Conservation (phyloP, 495 filamentous ascomycete species). For the Hypoxylon crocopeplum region DNA sequence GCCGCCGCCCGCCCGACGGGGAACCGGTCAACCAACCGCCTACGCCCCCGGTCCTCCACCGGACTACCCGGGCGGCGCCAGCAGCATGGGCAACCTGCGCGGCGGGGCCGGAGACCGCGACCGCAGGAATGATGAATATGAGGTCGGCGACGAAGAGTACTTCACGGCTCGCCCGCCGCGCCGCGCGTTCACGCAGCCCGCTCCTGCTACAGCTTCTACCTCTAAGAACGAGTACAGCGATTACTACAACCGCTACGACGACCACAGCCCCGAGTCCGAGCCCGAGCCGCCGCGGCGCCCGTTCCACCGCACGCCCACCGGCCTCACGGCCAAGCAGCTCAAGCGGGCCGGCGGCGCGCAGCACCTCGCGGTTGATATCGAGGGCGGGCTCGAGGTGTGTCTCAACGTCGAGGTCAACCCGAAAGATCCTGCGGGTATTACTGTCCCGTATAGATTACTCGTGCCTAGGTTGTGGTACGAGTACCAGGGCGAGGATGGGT, state of each 20-base stretch:
- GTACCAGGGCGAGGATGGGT: conserved; percentile 44
- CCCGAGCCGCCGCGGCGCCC: conserved; percentile 40
- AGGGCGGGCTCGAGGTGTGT: conserved; percentile 81
- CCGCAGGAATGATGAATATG: conserved; percentile 42
- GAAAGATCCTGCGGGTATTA: conserved; percentile 86
- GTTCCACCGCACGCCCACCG: conserved; percentile 78
- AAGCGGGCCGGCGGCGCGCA: conserved; percentile 32
- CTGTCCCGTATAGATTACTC: conserved; percentile 82
- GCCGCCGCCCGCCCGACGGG: conserved; percentile 12
- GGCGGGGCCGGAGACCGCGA: conserved; percentile 44
- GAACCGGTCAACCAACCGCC: neutral
- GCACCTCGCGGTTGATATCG: conserved; percentile 63
- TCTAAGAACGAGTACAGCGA: neutral
- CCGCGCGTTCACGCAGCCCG: conserved; percentile 35
- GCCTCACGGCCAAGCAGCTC: conserved; percentile 67
- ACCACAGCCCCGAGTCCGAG: conserved; percentile 1
- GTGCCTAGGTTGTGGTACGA: conserved; percentile 76
- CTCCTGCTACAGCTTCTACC: neutral
- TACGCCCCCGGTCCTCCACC: neutral
- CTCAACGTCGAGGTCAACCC: conserved; percentile 87
- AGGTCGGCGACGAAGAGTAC: conserved; percentile 52
- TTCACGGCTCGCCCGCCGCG: conserved; percentile 48
- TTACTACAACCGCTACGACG: neutral
- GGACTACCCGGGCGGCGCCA: neutral
- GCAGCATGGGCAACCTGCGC: conserved; percentile 41